Percentiles rank a stretch among this genome's conserved stretches.
Evolutionary conservation across 2,329 filamentous ascomycete genomes (phyloP).

Genomic region (Aspergillus latus): DNA sequence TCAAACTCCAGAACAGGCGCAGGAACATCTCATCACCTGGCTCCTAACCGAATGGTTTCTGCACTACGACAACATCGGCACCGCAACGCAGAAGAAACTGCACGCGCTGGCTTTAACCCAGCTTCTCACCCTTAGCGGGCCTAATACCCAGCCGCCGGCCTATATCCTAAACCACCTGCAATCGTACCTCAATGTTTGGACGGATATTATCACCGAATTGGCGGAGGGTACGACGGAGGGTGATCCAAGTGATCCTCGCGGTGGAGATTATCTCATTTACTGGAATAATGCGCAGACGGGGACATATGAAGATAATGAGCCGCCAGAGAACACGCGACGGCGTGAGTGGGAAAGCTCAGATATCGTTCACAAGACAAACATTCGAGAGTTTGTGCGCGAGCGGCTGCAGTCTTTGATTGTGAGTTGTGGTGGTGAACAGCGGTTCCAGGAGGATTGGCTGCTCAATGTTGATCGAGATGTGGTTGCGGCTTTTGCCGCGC

Average conservation of each 20-base stretch:
- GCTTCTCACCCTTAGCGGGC: slow-evolving; percentile 41
- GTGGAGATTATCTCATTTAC: slow-evolving; percentile 44
- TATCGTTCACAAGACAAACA: slow-evolving; percentile 45
- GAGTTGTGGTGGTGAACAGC: slow-evolving; percentile 42
- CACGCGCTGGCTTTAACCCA: slow-evolving; percentile 48
- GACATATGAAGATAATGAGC: slow-evolving; percentile 36
- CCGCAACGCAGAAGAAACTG: slow-evolving; percentile 49
- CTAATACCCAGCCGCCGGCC: slow-evolving; percentile 37
- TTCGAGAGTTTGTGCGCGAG: slow-evolving; percentile 46
- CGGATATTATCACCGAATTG: slow-evolving; percentile 47
- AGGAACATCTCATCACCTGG: slow-evolving; percentile 43
- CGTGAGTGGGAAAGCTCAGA: slow-evolving; percentile 43
- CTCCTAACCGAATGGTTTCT: slow-evolving; percentile 50
- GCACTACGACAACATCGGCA: slow-evolving; percentile 50
- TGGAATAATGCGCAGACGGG: slow-evolving; percentile 38
- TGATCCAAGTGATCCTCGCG: slow-evolving; percentile 33
- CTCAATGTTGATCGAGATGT: slow-evolving; percentile 47
- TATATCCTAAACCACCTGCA: slow-evolving; percentile 47
- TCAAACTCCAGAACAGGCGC: slow-evolving; percentile 25
- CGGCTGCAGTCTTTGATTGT: slow-evolving; percentile 41
- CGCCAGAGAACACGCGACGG: slow-evolving; percentile 44
- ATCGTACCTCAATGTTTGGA: slow-evolving; percentile 49
- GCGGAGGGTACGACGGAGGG: slow-evolving; percentile 41
- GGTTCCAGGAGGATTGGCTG: slow-evolving; percentile 45
- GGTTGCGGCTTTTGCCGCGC: slow-evolving; percentile 39